phyloP scores from a whole-genome alignment of 257 asterid species.

The Anisodus tanguticus region DNA sequence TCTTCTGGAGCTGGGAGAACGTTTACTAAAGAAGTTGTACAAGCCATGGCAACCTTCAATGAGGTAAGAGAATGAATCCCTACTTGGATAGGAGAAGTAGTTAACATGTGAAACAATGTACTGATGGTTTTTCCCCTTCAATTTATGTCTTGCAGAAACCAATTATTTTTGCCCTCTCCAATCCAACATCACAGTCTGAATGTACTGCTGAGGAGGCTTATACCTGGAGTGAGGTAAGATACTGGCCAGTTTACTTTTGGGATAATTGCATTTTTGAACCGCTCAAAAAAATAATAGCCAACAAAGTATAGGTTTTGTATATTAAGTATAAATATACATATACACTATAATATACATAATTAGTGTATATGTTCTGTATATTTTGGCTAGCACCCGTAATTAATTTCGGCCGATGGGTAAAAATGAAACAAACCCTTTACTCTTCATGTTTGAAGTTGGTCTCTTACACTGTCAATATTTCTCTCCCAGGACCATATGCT shows the following conservation, averaged over 20 bases:
- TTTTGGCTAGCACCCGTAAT: no score
- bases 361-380: no score
- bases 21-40: constrained; percentile 82
- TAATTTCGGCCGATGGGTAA: no score
- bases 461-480: not conserved
- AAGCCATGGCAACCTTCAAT: constrained; percentile 71
- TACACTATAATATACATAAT: no score
- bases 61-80: constrained; percentile 49
- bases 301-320: no score
- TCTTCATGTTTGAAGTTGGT: not conserved
- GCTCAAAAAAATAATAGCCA: no score
- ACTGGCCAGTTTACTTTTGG: not conserved
- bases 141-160: constrained; percentile 65
- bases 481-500: not conserved
- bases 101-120: not conserved
- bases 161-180: constrained; percentile 81
- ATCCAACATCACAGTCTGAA: constrained; percentile 95
- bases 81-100: not conserved
- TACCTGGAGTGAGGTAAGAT: constrained; percentile 76
- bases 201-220: constrained; percentile 95
- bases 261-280: no score
- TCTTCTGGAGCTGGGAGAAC: constrained; percentile 95
- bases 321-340: no score
- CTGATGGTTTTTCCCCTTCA: not conserved
- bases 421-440: no score